Evolutionary conservation across 2,329 filamentous ascomycete genomes (phyloP).

Genomic region (Paraphoma sp.): DNA sequence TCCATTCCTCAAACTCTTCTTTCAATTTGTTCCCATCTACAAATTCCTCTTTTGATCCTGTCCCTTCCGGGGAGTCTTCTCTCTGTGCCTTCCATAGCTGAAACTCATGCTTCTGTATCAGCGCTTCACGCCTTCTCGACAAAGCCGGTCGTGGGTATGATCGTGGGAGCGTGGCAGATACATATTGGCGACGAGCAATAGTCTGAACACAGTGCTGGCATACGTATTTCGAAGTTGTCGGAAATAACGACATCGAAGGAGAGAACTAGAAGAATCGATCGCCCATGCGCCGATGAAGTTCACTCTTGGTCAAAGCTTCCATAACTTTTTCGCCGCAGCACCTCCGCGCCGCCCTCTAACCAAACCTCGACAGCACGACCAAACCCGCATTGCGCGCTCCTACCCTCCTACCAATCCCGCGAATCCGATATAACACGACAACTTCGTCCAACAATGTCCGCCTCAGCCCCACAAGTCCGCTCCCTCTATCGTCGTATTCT

Average conservation of each 20-base stretch:
- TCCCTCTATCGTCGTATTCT: constrained; percentile 87
- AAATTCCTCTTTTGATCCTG: no score
- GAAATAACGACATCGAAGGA: constrained; percentile 9
- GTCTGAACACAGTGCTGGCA: constrained; percentile 26
- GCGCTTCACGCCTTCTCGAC: background rate
- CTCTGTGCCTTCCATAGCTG: no score
- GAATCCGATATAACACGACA: no score
- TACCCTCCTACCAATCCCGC: background rate
- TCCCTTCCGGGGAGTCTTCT: no score
- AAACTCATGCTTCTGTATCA: no score
- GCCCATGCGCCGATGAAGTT: constrained; percentile 21
- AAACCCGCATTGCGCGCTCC: background rate
- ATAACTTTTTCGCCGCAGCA: constrained; percentile 35
- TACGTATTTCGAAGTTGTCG: constrained; percentile 17
- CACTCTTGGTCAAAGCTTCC: constrained; percentile 5
- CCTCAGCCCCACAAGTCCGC: constrained; percentile 61
- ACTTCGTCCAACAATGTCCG: constrained; percentile 39
- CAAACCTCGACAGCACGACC: background rate
- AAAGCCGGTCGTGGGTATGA: constrained; percentile 6
- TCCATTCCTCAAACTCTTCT: no score
- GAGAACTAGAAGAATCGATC: constrained; percentile 7
- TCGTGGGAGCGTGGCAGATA: constrained; percentile 2
- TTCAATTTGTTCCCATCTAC: no score
- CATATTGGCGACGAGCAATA: constrained; percentile 6
- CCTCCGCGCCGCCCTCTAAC: constrained; percentile 20